Evolutionary conservation across 768 basidiomycete genomes (phyloP).

Genomic region (Ramaria rubella): DNA sequence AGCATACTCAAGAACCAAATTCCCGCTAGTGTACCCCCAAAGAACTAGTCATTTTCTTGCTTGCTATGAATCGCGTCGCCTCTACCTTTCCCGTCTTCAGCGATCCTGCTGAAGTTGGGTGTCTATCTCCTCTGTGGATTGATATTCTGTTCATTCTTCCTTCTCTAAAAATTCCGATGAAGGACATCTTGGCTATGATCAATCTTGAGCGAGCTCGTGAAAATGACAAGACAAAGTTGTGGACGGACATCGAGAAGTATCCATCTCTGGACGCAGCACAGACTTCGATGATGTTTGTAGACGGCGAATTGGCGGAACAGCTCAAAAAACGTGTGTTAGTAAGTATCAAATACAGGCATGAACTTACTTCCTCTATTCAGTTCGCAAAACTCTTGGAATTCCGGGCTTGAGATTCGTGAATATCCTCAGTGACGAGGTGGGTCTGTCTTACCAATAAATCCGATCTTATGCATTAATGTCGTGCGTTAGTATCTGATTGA

Average conservation of each 20-base stretch:
- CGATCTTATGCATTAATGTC: background rate
- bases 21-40: constrained; percentile 65
- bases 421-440: constrained; percentile 64
- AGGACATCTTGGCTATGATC: constrained; percentile 48
- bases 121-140: constrained; percentile 62
- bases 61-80: constrained; percentile 68
- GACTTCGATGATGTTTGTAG: constrained; percentile 54
- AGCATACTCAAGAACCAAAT: background rate
- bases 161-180: constrained; percentile 47
- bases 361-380: constrained; percentile 28
- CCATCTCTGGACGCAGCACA: constrained; percentile 51
- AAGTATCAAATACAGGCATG: background rate
- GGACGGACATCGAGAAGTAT: constrained; percentile 49
- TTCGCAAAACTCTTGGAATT: constrained; percentile 64
- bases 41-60: constrained; percentile 70
- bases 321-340: constrained; percentile 50
- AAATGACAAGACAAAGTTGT: constrained; percentile 65
- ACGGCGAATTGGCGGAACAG: constrained; percentile 67
- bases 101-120: constrained; percentile 41
- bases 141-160: constrained; percentile 66
- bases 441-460: constrained; percentile 11
- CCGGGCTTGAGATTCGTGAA: constrained; percentile 68
- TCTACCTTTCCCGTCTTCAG: constrained; percentile 49
- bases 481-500: constrained; percentile 67
- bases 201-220: constrained; percentile 55